These are phyloP conservation scores for Zizania latifolia DNA, from an alignment of 176 grass and related monocot genomes.

Conservation along the genomic window DNA sequence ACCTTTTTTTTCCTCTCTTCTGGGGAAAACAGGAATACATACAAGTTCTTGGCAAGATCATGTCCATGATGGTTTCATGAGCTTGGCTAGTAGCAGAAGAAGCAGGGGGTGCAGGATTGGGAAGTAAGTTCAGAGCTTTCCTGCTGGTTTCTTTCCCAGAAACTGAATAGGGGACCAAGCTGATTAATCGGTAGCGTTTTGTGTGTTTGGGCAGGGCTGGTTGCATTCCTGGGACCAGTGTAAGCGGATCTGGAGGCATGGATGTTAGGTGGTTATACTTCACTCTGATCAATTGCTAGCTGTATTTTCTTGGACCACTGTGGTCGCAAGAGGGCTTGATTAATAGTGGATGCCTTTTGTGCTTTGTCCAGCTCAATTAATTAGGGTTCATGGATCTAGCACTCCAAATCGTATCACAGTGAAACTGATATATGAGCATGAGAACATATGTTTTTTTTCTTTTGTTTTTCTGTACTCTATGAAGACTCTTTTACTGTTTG, in stretches of 20 bases:
- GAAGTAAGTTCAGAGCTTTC: background rate
- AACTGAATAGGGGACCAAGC: background rate
- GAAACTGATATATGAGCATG: no score
- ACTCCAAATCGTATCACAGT: background rate
- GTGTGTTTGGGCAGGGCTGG: background rate
- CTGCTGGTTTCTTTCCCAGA: background rate
- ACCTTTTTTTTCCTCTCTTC: background rate
- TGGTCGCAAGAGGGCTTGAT: background rate
- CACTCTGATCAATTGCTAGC: background rate
- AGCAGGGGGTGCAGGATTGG: background rate
- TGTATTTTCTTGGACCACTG: background rate
- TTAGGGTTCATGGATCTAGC: background rate
- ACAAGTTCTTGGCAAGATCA: no score
- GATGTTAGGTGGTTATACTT: background rate
- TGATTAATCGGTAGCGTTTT: background rate
- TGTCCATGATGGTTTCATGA: no score
- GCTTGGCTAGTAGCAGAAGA: no score
- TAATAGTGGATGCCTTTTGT: background rate
- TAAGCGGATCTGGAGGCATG: constrained; percentile 1
- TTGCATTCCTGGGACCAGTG: background rate
- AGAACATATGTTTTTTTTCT: background rate
- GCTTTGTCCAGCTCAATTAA: background rate
- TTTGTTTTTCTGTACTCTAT: background rate
- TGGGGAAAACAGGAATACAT: no score
- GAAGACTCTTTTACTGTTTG: no score